Evolutionary conservation across 2,329 filamentous ascomycete species (phyloP).

Genomic region (Aureobasidium pullulans): DNA sequence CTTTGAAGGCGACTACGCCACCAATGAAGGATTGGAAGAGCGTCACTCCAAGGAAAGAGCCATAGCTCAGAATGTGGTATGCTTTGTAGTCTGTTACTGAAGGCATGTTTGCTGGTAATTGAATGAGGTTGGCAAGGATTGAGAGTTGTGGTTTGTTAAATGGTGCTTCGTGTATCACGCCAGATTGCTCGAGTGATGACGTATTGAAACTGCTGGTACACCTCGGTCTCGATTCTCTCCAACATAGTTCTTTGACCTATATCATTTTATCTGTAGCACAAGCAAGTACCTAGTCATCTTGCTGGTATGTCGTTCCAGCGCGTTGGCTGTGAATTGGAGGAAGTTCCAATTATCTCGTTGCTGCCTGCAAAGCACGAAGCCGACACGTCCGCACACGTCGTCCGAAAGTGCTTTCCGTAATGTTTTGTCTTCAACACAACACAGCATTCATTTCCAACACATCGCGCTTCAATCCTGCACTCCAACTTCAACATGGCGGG

Average conservation of each 20-base stretch:
- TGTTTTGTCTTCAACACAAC: conserved; percentile 7
- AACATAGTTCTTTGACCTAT: not conserved
- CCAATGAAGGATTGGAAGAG: conserved; percentile 79
- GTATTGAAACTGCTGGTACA: not conserved
- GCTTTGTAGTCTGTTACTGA: conserved; percentile 52
- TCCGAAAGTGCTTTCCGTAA: not conserved
- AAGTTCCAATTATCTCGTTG: conserved; percentile 1
- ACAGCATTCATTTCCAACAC: not conserved
- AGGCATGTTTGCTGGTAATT: conserved; percentile 16
- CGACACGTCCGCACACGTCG: conserved; percentile 11
- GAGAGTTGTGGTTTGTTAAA: not conserved
- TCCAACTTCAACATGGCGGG: conserved; percentile 58
- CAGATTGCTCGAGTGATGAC: conserved; percentile 8
- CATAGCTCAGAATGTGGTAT: conserved; percentile 72
- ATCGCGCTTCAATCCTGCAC: not conserved
- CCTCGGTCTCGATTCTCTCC: not conserved
- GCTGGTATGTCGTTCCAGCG: not conserved
- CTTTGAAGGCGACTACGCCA: conserved; percentile 67
- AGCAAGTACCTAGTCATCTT: not conserved
- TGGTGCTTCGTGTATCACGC: not conserved
- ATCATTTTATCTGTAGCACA: not conserved
- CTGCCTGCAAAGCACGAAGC: conserved; percentile 13
- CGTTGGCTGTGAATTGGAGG: not conserved
- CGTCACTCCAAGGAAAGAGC: conserved; percentile 76
- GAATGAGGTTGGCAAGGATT: not conserved